A percentile compares a stretch with the other conserved stretches of the same genome.
Conservation (phyloP, 352 stramenopile species). For the Pythium biforme region DNA sequence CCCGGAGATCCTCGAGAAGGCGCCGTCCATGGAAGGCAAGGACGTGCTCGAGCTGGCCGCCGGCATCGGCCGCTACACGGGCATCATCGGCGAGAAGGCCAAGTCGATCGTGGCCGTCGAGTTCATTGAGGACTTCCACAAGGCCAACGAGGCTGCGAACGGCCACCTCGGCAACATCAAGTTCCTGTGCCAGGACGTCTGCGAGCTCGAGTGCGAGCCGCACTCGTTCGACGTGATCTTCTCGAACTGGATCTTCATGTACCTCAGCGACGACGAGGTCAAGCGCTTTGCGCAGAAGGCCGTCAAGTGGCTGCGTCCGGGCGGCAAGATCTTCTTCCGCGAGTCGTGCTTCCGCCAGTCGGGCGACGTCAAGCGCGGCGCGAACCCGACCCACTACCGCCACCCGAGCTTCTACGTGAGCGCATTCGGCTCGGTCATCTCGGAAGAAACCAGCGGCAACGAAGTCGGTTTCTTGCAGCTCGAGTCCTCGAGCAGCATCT, state of each 20-base stretch:
- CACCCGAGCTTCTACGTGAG: constrained; percentile 42
- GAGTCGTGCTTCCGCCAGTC: constrained; percentile 39
- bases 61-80: constrained; percentile 32
- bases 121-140: constrained; percentile 57
- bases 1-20: constrained; percentile 74
- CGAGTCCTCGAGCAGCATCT: constrained; percentile 63
- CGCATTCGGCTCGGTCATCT: constrained; percentile 30
- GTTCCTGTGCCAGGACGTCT: constrained; percentile 71
- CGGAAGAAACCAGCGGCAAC: constrained; percentile 34
- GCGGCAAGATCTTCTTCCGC: constrained; percentile 34
- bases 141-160: constrained; percentile 28
- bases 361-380: constrained; percentile 39
- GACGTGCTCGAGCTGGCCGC: constrained; percentile 36
- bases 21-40: constrained; percentile 41
- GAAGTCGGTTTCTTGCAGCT: constrained; percentile 59
- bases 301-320: constrained; percentile 31
- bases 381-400: constrained; percentile 47
- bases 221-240: constrained; percentile 46
- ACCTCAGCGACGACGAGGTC: constrained; percentile 30
- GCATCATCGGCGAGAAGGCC: constrained; percentile 31
- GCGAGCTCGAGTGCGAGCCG: constrained; percentile 49
- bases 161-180: constrained; percentile 58
- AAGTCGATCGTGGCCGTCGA: constrained; percentile 33
- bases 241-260: constrained; percentile 40
- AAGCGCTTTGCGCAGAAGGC: constrained; percentile 30